phyloP scores from a whole-genome alignment of 257 asterid genomes.

The Solanum sejunctum region DNA sequence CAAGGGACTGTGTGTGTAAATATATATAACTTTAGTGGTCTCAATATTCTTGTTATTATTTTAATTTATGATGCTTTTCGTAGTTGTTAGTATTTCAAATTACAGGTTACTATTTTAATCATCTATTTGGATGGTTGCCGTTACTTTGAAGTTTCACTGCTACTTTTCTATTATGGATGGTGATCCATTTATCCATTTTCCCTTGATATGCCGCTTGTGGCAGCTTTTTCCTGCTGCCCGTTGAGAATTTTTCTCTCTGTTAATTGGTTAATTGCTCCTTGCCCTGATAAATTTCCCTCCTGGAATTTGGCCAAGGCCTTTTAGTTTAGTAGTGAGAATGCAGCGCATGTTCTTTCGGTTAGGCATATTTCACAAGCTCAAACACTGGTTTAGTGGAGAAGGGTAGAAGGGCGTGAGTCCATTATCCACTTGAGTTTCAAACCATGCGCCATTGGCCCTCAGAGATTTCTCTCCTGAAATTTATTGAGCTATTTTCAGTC shows the following conservation, averaged over 20 bases:
- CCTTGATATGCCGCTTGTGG: not conserved
- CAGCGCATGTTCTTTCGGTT: not conserved
- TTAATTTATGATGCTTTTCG: not conserved
- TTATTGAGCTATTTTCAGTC: not conserved
- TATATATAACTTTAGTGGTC: not conserved
- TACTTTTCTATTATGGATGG: not conserved
- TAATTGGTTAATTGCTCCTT: not conserved
- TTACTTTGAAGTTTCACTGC: not conserved
- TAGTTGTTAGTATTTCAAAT: not conserved
- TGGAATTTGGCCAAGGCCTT: not conserved
- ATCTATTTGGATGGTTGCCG: not conserved
- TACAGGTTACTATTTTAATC: not conserved
- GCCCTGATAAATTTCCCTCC: not conserved
- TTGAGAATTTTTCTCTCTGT: not conserved
- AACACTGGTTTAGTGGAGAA: not conserved
- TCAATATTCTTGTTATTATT: not conserved
- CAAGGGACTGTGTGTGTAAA: not conserved
- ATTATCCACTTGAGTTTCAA: not conserved
- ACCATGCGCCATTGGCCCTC: not conserved
- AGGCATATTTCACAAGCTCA: not conserved
- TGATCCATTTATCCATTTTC: not conserved
- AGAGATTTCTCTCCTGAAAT: not conserved
- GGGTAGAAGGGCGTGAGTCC: not conserved
- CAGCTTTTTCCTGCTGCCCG: not conserved
- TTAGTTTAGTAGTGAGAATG: not conserved